These are phyloP conservation scores for Fragilaria radians DNA, from an alignment of 108 stramenopile genomes.

Conservation along the genomic window DNA sequence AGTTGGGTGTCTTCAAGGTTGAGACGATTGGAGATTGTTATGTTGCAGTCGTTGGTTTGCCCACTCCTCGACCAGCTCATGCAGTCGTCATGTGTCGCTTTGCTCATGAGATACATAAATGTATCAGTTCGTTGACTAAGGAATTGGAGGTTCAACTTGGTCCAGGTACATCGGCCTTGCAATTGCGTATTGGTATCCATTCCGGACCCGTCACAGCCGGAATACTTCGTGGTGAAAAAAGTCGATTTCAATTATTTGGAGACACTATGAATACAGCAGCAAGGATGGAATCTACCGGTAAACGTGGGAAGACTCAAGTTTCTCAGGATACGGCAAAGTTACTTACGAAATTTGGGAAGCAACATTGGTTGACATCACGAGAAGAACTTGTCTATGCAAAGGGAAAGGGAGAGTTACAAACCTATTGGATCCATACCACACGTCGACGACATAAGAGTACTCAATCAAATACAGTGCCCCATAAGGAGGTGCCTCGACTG, in stretches of 20 bases:
- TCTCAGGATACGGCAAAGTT: slow-evolving; percentile 5
- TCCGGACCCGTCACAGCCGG: neutral
- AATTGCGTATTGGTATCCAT: neutral
- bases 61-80: neutral
- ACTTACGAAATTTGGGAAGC: neutral
- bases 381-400: slow-evolving; percentile 1
- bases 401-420: slow-evolving; percentile 9
- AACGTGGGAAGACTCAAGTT: slow-evolving; percentile 2
- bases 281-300: slow-evolving; percentile 7
- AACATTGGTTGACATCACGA: neutral
- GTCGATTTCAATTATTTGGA: slow-evolving; percentile 10
- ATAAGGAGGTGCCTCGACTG: no score
- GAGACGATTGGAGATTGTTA: slow-evolving; percentile 10
- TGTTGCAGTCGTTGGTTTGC: neutral
- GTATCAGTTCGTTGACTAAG: neutral
- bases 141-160: neutral
- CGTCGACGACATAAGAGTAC: no score
- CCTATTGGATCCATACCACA: slow-evolving; percentile 9
- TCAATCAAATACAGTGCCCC: no score
- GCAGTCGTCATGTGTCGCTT: neutral
- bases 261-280: slow-evolving; percentile 14
- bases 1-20: slow-evolving; percentile 42
- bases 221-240: slow-evolving; percentile 2
- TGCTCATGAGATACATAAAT: slow-evolving; percentile 5
- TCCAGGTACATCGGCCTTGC: neutral